These are phyloP conservation scores for Chalciporus pseudorubinellus DNA, from an alignment of 768 basidiomycete genomes.

Conservation along the genomic window DNA sequence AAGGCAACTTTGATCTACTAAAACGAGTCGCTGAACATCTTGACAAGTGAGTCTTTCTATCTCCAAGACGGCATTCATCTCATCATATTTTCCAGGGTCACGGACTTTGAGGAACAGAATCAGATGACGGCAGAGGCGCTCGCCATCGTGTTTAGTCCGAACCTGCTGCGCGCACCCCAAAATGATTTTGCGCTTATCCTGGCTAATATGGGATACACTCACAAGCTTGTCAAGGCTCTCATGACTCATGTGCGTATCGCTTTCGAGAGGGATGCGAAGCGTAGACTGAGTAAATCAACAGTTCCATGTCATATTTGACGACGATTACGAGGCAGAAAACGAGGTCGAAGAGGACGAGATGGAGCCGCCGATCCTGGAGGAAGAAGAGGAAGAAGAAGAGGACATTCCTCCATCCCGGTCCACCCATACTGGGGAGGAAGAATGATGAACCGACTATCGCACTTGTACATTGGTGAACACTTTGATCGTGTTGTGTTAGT, in stretches of 20 bases:
- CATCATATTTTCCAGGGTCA: conserved; percentile 50
- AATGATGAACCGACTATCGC: conserved; percentile 11
- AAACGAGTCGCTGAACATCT: conserved; percentile 79
- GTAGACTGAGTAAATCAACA: conserved; percentile 24
- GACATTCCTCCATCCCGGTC: conserved; percentile 30
- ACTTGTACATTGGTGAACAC: conserved; percentile 14
- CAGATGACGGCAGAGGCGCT: conserved; percentile 88
- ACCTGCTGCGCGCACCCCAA: conserved; percentile 71
- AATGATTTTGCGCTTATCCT: conserved; percentile 77
- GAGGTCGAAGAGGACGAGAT: conserved; percentile 65
- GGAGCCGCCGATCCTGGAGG: conserved; percentile 66
- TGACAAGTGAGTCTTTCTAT: conserved; percentile 51
- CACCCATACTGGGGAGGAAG: conserved; percentile 22
- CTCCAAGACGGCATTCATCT: not conserved
- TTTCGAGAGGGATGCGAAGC: not conserved
- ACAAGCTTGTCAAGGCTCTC: conserved; percentile 71
- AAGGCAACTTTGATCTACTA: conserved; percentile 74
- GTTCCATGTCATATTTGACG: conserved; percentile 74
- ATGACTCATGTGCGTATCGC: conserved; percentile 64
- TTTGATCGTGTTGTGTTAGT: conserved; percentile 28
- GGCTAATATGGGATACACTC: conserved; percentile 75
- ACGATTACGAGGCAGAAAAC: conserved; percentile 51
- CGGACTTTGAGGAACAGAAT: conserved; percentile 83
- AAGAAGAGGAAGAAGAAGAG: conserved; percentile 58
- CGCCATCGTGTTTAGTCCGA: conserved; percentile 84